Percentiles rank a stretch among this genome's conserved stretches.
phyloP scores from a whole-genome alignment of 768 basidiomycete genomes.

The Leccinellum albellum region DNA sequence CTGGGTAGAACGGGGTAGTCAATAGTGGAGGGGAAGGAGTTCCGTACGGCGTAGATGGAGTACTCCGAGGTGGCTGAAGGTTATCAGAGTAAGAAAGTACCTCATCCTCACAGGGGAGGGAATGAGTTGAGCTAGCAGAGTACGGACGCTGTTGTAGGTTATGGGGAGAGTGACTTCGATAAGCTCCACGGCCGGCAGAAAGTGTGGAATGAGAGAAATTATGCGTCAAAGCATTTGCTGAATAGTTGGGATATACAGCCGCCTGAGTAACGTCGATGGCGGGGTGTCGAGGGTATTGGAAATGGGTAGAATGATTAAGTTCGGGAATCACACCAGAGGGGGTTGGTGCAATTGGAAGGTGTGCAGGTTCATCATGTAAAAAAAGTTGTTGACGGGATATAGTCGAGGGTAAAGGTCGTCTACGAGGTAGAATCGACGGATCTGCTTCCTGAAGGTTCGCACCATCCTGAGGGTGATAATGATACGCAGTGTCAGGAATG shows the following conservation, averaged over 20 bases:
- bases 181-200: conserved; percentile 7
- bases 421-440: conserved; percentile 20
- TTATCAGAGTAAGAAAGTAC: conserved; percentile 10
- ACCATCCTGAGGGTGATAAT: conserved; percentile 27
- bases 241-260: conserved; percentile 15
- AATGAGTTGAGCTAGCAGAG: conserved; percentile 18
- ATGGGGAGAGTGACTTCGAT: conserved; percentile 7
- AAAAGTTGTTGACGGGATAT: conserved; percentile 7
- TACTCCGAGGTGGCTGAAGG: conserved; percentile 6
- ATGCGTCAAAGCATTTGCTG: conserved; percentile 8
- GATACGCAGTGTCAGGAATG: conserved; percentile 28
- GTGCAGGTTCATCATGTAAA: conserved; percentile 10
- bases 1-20: conserved; percentile 31
- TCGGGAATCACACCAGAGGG: conserved; percentile 7
- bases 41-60: conserved; percentile 9
- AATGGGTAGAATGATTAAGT: conserved; percentile 11
- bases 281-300: conserved; percentile 14
- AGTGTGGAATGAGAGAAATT: conserved; percentile 10
- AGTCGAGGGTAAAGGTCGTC: conserved; percentile 30
- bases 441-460: conserved; percentile 15
- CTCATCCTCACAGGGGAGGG: conserved; percentile 13
- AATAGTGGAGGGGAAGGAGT: conserved; percentile 26
- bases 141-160: conserved; percentile 15
- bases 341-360: conserved; percentile 7
- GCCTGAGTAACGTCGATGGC: conserved; percentile 8